phyloP scores from a whole-genome alignment of 1,284 basidiomycete genomes.

The Pyrrhoderma noxium region DNA sequence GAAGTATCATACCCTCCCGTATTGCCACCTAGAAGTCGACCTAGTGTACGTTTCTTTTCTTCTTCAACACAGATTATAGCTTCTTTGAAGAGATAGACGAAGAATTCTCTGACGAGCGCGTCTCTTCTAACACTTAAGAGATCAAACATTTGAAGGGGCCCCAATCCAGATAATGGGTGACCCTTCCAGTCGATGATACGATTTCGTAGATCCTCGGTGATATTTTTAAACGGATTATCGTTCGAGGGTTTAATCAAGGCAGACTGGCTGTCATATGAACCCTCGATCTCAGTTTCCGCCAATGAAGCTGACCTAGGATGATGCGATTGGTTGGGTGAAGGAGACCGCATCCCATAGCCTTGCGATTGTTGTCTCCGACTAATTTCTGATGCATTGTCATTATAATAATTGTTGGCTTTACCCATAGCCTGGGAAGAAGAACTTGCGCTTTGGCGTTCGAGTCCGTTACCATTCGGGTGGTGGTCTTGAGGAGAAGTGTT shows the following conservation, averaged over 20 bases:
- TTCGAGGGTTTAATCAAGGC: conserved; percentile 31
- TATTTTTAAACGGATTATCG: conserved; percentile 66
- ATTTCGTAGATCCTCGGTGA: conserved; percentile 80
- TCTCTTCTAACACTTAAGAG: conserved; percentile 84
- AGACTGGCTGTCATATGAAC: conserved; percentile 13
- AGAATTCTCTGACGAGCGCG: conserved; percentile 81
- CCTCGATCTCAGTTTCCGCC: conserved; percentile 18
- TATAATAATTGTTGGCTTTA: conserved; percentile 3
- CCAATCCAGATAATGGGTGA: conserved; percentile 80
- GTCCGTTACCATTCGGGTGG: conserved; percentile 10
- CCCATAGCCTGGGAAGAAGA: conserved; percentile 7
- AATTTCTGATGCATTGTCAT: conserved; percentile 11
- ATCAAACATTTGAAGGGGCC: conserved; percentile 86
- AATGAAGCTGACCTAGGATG: conserved; percentile 8
- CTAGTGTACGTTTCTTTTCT: conserved; percentile 79
- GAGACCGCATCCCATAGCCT: conserved; percentile 14
- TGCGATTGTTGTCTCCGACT: conserved; percentile 8
- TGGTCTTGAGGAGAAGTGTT: conserved; percentile 25
- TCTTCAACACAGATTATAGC: conserved; percentile 95
- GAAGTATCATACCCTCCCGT: conserved; percentile 35
- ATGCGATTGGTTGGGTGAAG: conserved; percentile 11
- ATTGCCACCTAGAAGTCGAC: conserved; percentile 46
- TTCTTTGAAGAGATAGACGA: conserved; percentile 93
- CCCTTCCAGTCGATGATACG: conserved; percentile 94
- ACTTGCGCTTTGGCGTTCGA: conserved; percentile 8